Evolutionary conservation across 768 basidiomycete genomes (phyloP), one percentile per base, ranked within the genome.

Genomic region (Tricholomella constricta): DNA sequence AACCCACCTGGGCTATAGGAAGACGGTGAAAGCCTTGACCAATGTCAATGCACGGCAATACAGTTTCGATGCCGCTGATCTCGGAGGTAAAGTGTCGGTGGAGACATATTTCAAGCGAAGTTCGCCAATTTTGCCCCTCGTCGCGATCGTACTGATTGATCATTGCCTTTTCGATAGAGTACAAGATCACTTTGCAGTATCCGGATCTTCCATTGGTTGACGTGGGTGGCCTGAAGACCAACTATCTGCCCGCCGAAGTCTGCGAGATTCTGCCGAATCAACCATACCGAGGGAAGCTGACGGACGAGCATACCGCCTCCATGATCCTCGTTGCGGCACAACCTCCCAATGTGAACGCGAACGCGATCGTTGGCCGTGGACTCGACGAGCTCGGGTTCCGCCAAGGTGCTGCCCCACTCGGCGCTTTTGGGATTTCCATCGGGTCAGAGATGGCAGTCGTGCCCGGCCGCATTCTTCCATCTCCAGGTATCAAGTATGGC

Each of bases 291-390:
- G 89, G 89, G 9, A 85, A 81, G 59, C 78, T 93, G 2, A 78
- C 79, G 4, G 84, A 84, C 14, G 79, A 80, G 3, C 86, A 90
- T 58, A 91, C 89, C 0, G 78, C 86, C 1, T 64, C 68, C 8
- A 92, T 93, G 91, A 88, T 93, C 49, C 78, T 69, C 9, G 72
- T 72, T 42, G 89, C 91, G 0, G 89, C 88, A 51, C 83, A 84
- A 38, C 79, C 79, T 1, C 91, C 91, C 1, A 80, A 77, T n/a
- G 68, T 80, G 57, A 94, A 92, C 62, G 89, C 85, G 0, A 60
- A 61, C 2, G 59, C 77, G 17, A 91, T 93, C 55, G 74, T 81
- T n/a, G 69, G 75, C 10, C 74, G 76, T 26, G 91, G 91, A 2
- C 75, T 93, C 23, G 66, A 71, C 6, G 72, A 76, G 20, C 77